Evolutionary conservation across 1,139 yeast species (phyloP).

Genomic region (Meyerozyma carpophila): DNA sequence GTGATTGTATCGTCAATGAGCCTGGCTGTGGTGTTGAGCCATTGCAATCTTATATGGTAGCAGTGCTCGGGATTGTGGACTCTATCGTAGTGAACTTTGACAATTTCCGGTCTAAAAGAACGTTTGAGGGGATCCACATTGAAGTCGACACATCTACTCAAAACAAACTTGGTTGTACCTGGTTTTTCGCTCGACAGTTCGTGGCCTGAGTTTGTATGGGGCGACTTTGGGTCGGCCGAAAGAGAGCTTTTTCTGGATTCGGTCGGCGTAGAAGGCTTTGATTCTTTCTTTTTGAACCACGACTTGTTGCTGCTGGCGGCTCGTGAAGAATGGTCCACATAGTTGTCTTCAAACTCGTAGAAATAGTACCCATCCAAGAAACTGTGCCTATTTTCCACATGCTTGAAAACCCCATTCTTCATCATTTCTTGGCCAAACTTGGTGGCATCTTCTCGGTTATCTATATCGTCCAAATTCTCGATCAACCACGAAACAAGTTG

Average conservation of each 20-base stretch:
- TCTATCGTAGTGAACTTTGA: conserved; percentile 83
- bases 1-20: conserved; percentile 84
- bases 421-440: conserved; percentile 71
- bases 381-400: conserved; percentile 78
- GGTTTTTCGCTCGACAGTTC: conserved; percentile 19
- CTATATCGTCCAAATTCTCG: conserved; percentile 72
- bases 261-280: conserved; percentile 11
- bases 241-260: conserved; percentile 24
- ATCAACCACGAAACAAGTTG: conserved; percentile 84
- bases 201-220: conserved; percentile 12
- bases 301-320: conserved; percentile 10
- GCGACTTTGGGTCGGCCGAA: conserved; percentile 24
- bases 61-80: conserved; percentile 96
- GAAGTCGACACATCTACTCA: conserved; percentile 58
- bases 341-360: conserved; percentile 65
- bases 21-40: conserved; percentile 88
- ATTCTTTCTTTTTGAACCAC: conserved; percentile 33
- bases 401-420: conserved; percentile 67
- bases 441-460: conserved; percentile 77
- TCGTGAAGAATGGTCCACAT: conserved; percentile 30
- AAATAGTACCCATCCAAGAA: conserved; percentile 92
- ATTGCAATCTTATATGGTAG: conserved; percentile 83
- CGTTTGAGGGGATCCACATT: conserved; percentile 72
- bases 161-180: conserved; percentile 31
- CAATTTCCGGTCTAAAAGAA: conserved; percentile 72